These are phyloP conservation scores for Cyberlindnera maritima DNA, from an alignment of 805 yeast genomes.

Conservation along the genomic window DNA sequence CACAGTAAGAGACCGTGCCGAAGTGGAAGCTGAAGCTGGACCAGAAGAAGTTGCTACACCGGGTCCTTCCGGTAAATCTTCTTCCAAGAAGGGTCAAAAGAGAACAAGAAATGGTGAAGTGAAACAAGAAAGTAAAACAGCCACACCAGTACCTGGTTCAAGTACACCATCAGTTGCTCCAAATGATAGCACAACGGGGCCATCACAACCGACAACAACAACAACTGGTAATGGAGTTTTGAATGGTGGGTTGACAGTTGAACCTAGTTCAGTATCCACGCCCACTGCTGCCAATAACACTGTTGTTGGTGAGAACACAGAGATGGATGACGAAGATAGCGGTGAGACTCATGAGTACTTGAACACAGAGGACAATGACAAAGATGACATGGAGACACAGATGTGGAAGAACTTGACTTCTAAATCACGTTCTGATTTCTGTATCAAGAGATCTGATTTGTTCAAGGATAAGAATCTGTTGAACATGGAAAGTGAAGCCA, in stretches of 20 bases:
- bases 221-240: not conserved
- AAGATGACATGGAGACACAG: constrained; percentile 68
- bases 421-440: constrained; percentile 71
- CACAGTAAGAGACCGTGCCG: constrained; percentile 66
- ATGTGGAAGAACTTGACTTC: constrained; percentile 86
- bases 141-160: constrained; percentile 12
- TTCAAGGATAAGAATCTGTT: constrained; percentile 57
- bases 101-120: constrained; percentile 36
- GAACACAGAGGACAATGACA: constrained; percentile 55
- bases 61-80: constrained; percentile 29
- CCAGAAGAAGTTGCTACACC: constrained; percentile 26
- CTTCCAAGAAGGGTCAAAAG: constrained; percentile 38
- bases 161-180: constrained; percentile 3
- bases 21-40: constrained; percentile 51
- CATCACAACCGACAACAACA: too few relatives aligned
- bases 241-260: not conserved
- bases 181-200: not conserved
- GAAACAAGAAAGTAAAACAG: constrained; percentile 20
- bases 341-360: constrained; percentile 41
- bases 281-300: not conserved
- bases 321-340: constrained; percentile 31
- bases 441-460: constrained; percentile 62
- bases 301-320: constrained; percentile 8
- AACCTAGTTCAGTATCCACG: constrained; percentile 3
- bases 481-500: constrained; percentile 67